Percentiles rank a stretch among this genome's conserved stretches.
Evolutionary conservation across 1,284 basidiomycete species (phyloP).

Genomic region (Macrocystidia cucumis): DNA sequence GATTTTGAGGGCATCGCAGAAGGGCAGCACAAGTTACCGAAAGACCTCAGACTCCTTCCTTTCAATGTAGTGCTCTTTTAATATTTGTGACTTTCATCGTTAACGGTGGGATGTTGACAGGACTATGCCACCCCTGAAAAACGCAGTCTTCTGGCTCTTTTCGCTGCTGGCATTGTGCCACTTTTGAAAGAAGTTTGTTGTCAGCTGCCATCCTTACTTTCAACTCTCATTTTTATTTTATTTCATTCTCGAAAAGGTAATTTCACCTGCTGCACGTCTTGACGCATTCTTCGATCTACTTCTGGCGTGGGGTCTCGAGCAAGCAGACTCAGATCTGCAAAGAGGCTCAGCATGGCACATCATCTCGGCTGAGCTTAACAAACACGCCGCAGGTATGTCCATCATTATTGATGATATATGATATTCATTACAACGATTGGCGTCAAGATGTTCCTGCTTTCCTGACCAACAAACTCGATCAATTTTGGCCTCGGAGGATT

Average conservation of each 20-base stretch:
- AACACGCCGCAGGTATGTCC: constrained; percentile 52
- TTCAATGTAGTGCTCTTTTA: constrained; percentile 30
- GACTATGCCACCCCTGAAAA: constrained; percentile 35
- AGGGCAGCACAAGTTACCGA: constrained; percentile 40
- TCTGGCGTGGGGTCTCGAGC: constrained; percentile 49
- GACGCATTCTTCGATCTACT: constrained; percentile 44
- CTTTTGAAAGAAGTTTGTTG: constrained; percentile 57
- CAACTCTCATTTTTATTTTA: constrained; percentile 1
- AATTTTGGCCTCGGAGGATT: constrained; percentile 43
- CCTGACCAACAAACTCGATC: constrained; percentile 31
- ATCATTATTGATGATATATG: constrained; percentile 1
- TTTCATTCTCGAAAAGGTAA: constrained; percentile 35
- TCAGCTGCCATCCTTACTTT: background rate
- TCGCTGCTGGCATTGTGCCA: constrained; percentile 57
- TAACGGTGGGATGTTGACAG: constrained; percentile 23
- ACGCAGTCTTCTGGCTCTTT: constrained; percentile 58
- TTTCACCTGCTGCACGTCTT: constrained; percentile 37
- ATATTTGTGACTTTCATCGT: constrained; percentile 3
- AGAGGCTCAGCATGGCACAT: constrained; percentile 52
- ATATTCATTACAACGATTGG: background rate
- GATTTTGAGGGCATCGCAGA: constrained; percentile 45
- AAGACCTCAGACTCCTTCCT: constrained; percentile 29
- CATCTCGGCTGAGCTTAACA: constrained; percentile 70
- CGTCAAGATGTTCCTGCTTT: constrained; percentile 39
- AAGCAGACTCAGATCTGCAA: constrained; percentile 48